These are phyloP conservation scores for Colletotrichum shisoi DNA, from an alignment of 2,329 filamentous ascomycete genomes.

Conservation along the genomic window DNA sequence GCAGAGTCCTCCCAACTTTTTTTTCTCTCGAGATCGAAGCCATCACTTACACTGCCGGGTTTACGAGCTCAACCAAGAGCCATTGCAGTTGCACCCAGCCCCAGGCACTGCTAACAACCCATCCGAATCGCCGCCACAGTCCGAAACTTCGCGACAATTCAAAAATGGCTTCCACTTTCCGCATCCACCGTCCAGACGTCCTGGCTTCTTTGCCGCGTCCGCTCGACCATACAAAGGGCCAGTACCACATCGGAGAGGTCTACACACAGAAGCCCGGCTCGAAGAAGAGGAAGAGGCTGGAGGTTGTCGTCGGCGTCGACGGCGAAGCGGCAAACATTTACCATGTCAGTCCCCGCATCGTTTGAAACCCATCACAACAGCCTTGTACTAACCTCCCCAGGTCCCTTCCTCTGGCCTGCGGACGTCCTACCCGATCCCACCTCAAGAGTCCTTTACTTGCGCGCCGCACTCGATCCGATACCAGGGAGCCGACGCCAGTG, in stretches of 20 bases:
- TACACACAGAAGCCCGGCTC: slow-evolving; percentile 65
- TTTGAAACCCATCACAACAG: slow-evolving; percentile 13
- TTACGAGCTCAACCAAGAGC: slow-evolving; percentile 15
- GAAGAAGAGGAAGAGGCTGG: slow-evolving; percentile 69
- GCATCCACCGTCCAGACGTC: slow-evolving; percentile 70
- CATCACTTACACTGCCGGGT: slow-evolving; percentile 34
- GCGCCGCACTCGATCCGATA: slow-evolving; percentile 66
- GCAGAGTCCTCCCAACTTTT: slow-evolving; percentile 35
- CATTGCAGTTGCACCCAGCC: slow-evolving; percentile 29
- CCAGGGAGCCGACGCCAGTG: slow-evolving; percentile 57
- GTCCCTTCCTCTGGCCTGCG: slow-evolving; percentile 67
- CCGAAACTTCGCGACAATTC: slow-evolving; percentile 17
- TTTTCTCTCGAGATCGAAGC: slow-evolving; percentile 34
- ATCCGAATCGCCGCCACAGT: neutral
- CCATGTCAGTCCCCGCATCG: slow-evolving; percentile 58
- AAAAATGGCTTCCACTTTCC: slow-evolving; percentile 66
- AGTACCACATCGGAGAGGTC: slow-evolving; percentile 67
- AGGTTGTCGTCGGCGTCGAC: slow-evolving; percentile 70
- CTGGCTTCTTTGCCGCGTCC: slow-evolving; percentile 67
- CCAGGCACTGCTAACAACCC: slow-evolving; percentile 8
- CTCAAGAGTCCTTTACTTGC: slow-evolving; percentile 70
- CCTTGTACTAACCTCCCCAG: slow-evolving; percentile 50
- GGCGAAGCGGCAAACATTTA: slow-evolving; percentile 72
- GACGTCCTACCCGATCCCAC: slow-evolving; percentile 72
- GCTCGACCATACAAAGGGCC: slow-evolving; percentile 57